These are phyloP conservation scores for Talaromyces verruculosus DNA, from an alignment of 2,329 filamentous ascomycete genomes.

Conservation along the genomic window DNA sequence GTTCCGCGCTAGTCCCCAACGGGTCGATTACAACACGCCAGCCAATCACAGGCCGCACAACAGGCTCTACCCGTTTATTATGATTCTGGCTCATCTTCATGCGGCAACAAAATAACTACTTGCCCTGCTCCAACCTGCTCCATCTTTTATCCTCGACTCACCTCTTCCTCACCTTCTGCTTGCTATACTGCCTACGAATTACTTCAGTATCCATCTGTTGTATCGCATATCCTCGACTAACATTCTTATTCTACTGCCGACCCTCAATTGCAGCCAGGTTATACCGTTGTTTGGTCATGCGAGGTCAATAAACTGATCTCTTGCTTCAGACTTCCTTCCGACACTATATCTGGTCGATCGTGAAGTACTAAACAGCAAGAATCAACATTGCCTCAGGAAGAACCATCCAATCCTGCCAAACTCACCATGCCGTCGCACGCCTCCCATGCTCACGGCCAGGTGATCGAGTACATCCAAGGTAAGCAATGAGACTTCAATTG, in stretches of 20 bases:
- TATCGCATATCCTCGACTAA: slow-evolving; percentile 22
- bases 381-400: not conserved
- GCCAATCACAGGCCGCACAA: slow-evolving; percentile 35
- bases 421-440: slow-evolving; percentile 48
- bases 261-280: not conserved
- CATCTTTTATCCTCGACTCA: slow-evolving; percentile 21
- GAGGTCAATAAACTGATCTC: slow-evolving; percentile 9
- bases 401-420: not conserved
- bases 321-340: slow-evolving; percentile 2
- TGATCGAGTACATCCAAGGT: slow-evolving; percentile 97
- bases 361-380: not conserved
- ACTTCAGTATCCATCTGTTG: slow-evolving; percentile 13
- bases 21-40: slow-evolving; percentile 43
- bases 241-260: slow-evolving; percentile 10
- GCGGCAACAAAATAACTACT: slow-evolving; percentile 2
- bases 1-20: slow-evolving; percentile 32
- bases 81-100: slow-evolving; percentile 23
- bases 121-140: slow-evolving; percentile 15
- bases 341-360: not conserved
- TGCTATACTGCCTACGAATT: not conserved
- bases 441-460: slow-evolving; percentile 72
- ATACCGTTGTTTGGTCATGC: slow-evolving; percentile 12
- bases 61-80: slow-evolving; percentile 22
- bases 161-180: slow-evolving; percentile 7
- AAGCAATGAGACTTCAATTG: slow-evolving; percentile 50